These are phyloP conservation scores for Beauveria scarabaeidicola DNA, from an alignment of 2,329 filamentous ascomycete genomes.

Conservation along the genomic window DNA sequence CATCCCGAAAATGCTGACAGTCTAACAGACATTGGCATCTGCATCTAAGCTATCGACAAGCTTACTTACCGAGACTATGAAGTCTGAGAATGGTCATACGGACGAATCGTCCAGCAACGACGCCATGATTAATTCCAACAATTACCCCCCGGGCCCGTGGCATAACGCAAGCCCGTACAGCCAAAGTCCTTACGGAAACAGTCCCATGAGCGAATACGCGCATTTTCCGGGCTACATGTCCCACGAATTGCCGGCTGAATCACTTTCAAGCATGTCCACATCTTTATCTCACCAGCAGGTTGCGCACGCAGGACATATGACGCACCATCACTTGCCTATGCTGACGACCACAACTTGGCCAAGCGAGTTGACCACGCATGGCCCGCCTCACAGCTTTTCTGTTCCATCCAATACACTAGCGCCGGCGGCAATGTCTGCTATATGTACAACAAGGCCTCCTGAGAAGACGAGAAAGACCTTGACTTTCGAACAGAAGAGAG, in stretches of 20 bases:
- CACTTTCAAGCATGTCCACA: slow-evolving; percentile 45
- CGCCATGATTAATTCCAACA: slow-evolving; percentile 12
- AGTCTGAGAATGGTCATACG: slow-evolving; percentile 26
- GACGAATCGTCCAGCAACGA: slow-evolving; percentile 23
- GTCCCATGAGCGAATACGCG: slow-evolving; percentile 57
- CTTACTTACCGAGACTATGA: slow-evolving; percentile 18
- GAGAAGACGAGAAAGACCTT: slow-evolving; percentile 74
- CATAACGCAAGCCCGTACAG: slow-evolving; percentile 53
- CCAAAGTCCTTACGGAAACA: slow-evolving; percentile 44
- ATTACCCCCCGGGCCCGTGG: slow-evolving; percentile 37
- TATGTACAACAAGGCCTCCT: slow-evolving; percentile 26
- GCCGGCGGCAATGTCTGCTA: slow-evolving; percentile 42
- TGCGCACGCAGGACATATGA: slow-evolving; percentile 31
- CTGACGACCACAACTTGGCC: slow-evolving; percentile 68
- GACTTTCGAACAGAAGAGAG: slow-evolving; percentile 79
- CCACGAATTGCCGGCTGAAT: slow-evolving; percentile 42
- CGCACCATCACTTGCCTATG: slow-evolving; percentile 51
- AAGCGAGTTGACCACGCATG: slow-evolving; percentile 69
- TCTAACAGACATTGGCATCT: background rate
- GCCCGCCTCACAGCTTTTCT: slow-evolving; percentile 42
- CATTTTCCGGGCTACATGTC: slow-evolving; percentile 47
- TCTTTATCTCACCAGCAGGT: slow-evolving; percentile 35
- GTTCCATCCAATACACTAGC: slow-evolving; percentile 52
- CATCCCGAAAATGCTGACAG: background rate
- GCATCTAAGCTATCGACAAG: background rate